phyloP scores from a whole-genome alignment of 225 moss, liverwort and hornwort species.

The Physcomitrium patens region DNA sequence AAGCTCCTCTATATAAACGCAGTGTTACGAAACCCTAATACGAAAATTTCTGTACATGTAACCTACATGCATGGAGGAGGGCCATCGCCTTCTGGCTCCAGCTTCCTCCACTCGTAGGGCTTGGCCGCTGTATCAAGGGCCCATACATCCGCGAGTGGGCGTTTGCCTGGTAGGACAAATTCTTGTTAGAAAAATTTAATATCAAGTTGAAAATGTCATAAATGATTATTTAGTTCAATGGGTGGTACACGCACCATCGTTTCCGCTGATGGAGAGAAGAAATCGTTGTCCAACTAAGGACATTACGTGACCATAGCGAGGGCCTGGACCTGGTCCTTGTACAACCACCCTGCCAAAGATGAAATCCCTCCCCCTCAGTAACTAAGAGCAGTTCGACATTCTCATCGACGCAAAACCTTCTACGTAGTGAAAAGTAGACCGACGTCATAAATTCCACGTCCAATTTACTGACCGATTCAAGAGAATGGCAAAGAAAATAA shows the following conservation, averaged over 20 bases:
- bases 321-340: conserved; percentile 70
- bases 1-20: neutral
- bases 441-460: neutral
- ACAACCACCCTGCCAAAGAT: conserved; percentile 66
- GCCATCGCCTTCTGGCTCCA: conserved; percentile 81
- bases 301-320: conserved; percentile 84
- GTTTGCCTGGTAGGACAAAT: conserved; percentile 50
- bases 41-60: neutral
- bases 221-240: neutral
- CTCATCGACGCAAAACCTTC: conserved; percentile 13
- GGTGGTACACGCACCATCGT: conserved; percentile 53
- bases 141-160: conserved; percentile 75
- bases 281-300: conserved; percentile 71
- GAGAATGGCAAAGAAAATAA: neutral
- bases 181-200: conserved; percentile 20
- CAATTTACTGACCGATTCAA: neutral
- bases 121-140: conserved; percentile 75
- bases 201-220: neutral
- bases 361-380: conserved; percentile 20
- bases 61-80: conserved; percentile 78
- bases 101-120: conserved; percentile 74
- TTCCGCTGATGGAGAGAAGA: conserved; percentile 70
- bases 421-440: neutral
- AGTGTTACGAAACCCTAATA: neutral
- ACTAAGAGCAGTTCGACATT: neutral